Evolutionary conservation across 2,329 filamentous ascomycete species (phyloP), one percentile per base, ranked within the genome.

Genomic region (Sclerotinia spermophila): DNA sequence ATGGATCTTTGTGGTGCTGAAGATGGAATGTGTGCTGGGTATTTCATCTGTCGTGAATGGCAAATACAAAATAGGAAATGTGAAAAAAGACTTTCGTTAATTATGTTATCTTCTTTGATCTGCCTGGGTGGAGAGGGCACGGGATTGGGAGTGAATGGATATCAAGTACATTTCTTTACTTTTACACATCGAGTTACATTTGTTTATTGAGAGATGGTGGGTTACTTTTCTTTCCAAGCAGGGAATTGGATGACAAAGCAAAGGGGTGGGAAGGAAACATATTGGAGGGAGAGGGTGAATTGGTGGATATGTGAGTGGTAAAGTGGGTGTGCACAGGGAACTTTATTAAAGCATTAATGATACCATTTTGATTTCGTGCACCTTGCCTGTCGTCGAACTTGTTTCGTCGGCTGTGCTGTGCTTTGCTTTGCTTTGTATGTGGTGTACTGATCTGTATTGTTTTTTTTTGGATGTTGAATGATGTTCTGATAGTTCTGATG

Each of bases 261-360:
- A 35, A 27, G 13, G 56, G 24, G n/a, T 38, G n/a, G 44, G 15
- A 27, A 38, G 17, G 44, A 21, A 51, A 17, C 27, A 21, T 33
- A 27, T 38, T 11, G 61, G 40, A 60, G 8, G 24, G 44, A 11
- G 44, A 7, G 15, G 33, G 45, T 19, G 38, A 17, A 30, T 40
- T 45, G 40, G 60, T 48, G 60, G 27, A 48, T 62, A 40, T 27
- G 40, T 59, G 61, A 24, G 24, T 51, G 61, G 11, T 10, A n/a
- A 48, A 10, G 44, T 11, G 24, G 44, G 61, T n/a, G n/a, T 19
- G 21, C 13, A 38, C 27, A 40, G 35, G 24, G 58, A 35, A 24
- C 48, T 42, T 24, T 64, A 64, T 51, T 64, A 27, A 48, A 64
- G 61, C 44, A 68, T 38, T 68, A 68, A 68, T 68, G 65, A 68